phyloP scores from a whole-genome alignment of 2,329 filamentous ascomycete genomes.

The Chaetomium globosum region DNA sequence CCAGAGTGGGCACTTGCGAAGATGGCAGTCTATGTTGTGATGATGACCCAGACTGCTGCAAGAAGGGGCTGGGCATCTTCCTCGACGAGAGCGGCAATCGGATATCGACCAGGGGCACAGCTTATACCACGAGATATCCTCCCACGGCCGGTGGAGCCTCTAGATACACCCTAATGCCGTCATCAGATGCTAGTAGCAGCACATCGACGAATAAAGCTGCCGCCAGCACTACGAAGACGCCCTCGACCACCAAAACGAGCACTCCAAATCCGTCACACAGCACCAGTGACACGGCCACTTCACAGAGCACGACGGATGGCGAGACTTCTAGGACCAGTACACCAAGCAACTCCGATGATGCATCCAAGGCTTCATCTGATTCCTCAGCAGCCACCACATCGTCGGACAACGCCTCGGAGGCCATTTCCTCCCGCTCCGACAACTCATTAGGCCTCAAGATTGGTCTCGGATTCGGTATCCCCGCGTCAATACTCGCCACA shows the following conservation, averaged over 20 bases:
- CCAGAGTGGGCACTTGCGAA: background rate
- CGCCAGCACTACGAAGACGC: too few relatives aligned
- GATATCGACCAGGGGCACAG: background rate
- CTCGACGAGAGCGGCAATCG: constrained; percentile 7
- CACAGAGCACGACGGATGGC: too few relatives aligned
- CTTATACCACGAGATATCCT: background rate
- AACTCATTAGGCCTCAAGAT: background rate
- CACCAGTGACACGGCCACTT: background rate
- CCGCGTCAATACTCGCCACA: background rate
- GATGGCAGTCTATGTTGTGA: constrained; percentile 10
- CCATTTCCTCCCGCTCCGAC: background rate
- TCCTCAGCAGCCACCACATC: background rate
- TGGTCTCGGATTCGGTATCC: background rate
- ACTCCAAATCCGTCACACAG: too few relatives aligned
- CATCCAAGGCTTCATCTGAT: background rate
- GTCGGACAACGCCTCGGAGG: background rate
- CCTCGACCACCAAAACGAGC: too few relatives aligned
- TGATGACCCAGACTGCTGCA: background rate
- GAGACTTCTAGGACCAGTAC: too few relatives aligned
- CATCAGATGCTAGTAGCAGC: background rate
- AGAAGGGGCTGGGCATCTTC: background rate
- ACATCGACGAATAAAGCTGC: background rate
- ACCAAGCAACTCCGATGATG: too few relatives aligned
- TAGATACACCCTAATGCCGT: constrained; percentile 1
- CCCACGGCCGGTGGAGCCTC: background rate